Base-by-base conservation (phyloP, 108 stramenopile genomes). In the Nitzschia putrida region DNA sequence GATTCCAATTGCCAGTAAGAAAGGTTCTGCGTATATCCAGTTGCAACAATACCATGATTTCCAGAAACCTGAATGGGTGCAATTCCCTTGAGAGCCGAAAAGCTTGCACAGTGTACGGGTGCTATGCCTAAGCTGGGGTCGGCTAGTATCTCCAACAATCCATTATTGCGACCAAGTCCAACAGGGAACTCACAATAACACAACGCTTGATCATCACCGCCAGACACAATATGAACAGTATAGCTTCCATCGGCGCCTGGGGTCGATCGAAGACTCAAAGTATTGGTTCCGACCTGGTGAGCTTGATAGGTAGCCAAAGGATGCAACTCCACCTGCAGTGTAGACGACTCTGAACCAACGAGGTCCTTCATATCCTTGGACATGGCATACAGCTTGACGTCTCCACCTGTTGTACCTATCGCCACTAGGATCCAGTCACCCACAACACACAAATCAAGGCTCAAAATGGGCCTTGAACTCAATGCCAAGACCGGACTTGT, bases 131-230 rank as follows among this genome's bases (percentile, higher is more conserved):
- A 1, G 1, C 22, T 8, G 11, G 37, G 41, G 24, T 53, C n/a
- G 25, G 20, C 47, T 20, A 41, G 18, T 12, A 41, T 18, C 18
- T 72, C 40, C 49, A n/a, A 23, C 39, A 49, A 45, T 42, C 44
- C 9, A 39, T 54, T 3, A 39, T 54, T 3, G 23, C 18, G 24
- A 11, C 13, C 16, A 22, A 43, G n/a, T 39, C 53, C 56, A 22
- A 60, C 34, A 8, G 21, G 39, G 7, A 74, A 38, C 39, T 29
- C 14, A 51, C 61, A 53, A 71, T 41, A 10, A 54, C 43, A 53
- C 63, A 83, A 23, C 29, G 88, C 56, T 80, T 92, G 88, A 55
- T 92, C 91, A 55, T 92, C 91, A n/a, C 91, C 88, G 10, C 83
- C 88, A 8, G 77, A 76, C 45, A 11, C 73, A 50, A 39, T 83